Evolutionary conservation across 768 basidiomycete species (phyloP).

Genomic region (Kwoniella mangroviensis): DNA sequence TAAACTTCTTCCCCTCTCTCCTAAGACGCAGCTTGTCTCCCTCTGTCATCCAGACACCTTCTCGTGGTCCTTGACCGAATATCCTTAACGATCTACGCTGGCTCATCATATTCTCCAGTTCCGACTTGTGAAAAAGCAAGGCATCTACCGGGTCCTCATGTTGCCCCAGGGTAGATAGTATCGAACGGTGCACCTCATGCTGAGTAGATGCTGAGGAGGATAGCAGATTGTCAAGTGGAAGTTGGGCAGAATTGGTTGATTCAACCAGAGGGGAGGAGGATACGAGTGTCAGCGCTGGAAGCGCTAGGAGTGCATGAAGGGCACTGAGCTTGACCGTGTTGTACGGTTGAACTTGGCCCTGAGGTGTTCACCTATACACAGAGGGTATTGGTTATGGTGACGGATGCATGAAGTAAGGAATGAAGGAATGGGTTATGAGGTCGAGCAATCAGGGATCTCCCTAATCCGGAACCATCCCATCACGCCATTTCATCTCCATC

Average conservation of each 20-base stretch:
- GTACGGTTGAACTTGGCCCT: neutral
- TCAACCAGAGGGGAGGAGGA: neutral
- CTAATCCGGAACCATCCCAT: neutral
- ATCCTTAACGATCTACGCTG: conserved; percentile 31
- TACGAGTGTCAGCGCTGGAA: conserved; percentile 1
- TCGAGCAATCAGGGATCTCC: neutral
- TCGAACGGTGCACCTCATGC: conserved; percentile 19
- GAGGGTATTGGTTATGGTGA: neutral
- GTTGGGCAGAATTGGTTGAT: neutral
- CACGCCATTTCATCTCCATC: neutral
- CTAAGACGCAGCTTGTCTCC: conserved; percentile 40
- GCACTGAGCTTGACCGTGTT: conserved; percentile 1
- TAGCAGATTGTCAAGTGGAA: conserved; percentile 19
- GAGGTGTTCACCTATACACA: neutral
- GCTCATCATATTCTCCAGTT: conserved; percentile 18
- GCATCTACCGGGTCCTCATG: conserved; percentile 36
- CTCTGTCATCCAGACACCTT: conserved; percentile 37
- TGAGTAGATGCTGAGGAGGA: neutral
- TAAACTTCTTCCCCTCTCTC: conserved; percentile 32
- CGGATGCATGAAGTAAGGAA: neutral
- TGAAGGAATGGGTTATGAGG: neutral
- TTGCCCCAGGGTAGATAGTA: conserved; percentile 6
- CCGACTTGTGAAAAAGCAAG: conserved; percentile 24
- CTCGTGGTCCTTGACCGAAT: conserved; percentile 11
- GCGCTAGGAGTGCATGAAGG: neutral